A percentile compares a stretch with the other conserved stretches of the same genome.
Evolutionary conservation across 2,329 filamentous ascomycete species (phyloP).

Genomic region (Talaromyces sp.): DNA sequence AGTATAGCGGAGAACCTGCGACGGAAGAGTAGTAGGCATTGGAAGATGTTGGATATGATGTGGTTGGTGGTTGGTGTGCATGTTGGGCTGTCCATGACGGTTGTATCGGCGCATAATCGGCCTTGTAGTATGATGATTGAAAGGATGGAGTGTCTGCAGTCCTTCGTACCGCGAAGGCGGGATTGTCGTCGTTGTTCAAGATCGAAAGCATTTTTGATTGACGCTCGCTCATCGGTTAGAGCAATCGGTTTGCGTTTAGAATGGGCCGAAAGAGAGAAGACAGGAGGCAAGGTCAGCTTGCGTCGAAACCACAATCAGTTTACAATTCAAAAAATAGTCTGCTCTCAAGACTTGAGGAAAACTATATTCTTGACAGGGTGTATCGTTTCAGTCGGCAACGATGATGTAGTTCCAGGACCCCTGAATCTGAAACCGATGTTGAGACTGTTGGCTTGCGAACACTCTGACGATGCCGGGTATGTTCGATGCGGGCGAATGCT

Average conservation of each 20-base stretch:
- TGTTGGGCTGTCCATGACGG: slow-evolving; percentile 7
- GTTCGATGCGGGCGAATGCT: not conserved
- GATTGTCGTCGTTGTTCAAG: slow-evolving; percentile 21
- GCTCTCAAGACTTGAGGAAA: not conserved
- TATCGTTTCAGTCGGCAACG: not conserved
- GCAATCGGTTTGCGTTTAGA: not conserved
- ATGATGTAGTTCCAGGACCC: not conserved
- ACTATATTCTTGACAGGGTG: not conserved
- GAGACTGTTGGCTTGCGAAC: not conserved
- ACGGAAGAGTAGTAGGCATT: not conserved
- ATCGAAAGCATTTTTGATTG: slow-evolving; percentile 18
- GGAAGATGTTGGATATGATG: slow-evolving; percentile 5
- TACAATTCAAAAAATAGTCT: not conserved
- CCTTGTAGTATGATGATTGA: slow-evolving; percentile 6
- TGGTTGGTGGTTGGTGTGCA: not conserved
- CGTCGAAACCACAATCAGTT: not conserved
- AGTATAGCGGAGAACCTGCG: slow-evolving; percentile 2
- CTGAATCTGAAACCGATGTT: slow-evolving; percentile 5
- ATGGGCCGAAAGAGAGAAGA: not conserved
- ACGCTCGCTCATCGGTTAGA: slow-evolving; percentile 10
- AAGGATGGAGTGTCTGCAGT: slow-evolving; percentile 4
- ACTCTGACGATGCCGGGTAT: not conserved
- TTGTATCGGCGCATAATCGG: slow-evolving; percentile 7
- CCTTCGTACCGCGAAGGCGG: slow-evolving; percentile 19
- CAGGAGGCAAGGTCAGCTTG: not conserved